A percentile compares a stretch with the other conserved stretches of the same genome.
These are phyloP conservation scores for Cylindrodendrum hubeiense DNA, from an alignment of 2,329 filamentous ascomycete genomes.

Conservation along the genomic window DNA sequence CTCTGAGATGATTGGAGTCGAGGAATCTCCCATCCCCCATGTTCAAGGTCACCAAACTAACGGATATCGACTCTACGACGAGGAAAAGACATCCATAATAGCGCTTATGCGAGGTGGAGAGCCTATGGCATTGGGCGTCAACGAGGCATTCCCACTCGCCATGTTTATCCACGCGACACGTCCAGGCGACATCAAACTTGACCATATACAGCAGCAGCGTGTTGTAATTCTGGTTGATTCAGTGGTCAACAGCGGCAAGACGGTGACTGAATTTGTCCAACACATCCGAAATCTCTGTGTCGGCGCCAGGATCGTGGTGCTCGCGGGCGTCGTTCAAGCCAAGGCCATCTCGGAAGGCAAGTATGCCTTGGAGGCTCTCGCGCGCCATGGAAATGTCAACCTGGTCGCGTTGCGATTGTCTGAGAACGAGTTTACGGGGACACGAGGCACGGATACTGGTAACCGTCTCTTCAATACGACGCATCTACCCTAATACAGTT, in stretches of 20 bases:
- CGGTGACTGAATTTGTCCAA: background rate
- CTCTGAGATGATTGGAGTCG: background rate
- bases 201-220: background rate
- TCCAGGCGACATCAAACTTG: background rate
- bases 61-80: background rate
- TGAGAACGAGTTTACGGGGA: constrained; percentile 67
- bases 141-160: background rate
- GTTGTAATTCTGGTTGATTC: constrained; percentile 55
- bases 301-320: constrained; percentile 62
- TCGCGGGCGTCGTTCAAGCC: constrained; percentile 67
- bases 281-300: constrained; percentile 54
- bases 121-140: background rate
- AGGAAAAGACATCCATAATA: background rate
- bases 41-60: background rate
- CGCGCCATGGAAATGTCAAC: constrained; percentile 40
- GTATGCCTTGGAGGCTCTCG: constrained; percentile 31
- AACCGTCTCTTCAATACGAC: constrained; percentile 71
- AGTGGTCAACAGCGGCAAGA: constrained; percentile 64
- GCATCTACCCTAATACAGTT: too few species aligned
- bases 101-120: background rate
- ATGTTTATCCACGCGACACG: background rate
- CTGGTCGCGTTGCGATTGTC: constrained; percentile 68
- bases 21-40: background rate
- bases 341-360: constrained; percentile 39
- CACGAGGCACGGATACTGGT: constrained; percentile 67